Conservation (phyloP, 345 rosid genomes). For the Gossypium turneri region DNA sequence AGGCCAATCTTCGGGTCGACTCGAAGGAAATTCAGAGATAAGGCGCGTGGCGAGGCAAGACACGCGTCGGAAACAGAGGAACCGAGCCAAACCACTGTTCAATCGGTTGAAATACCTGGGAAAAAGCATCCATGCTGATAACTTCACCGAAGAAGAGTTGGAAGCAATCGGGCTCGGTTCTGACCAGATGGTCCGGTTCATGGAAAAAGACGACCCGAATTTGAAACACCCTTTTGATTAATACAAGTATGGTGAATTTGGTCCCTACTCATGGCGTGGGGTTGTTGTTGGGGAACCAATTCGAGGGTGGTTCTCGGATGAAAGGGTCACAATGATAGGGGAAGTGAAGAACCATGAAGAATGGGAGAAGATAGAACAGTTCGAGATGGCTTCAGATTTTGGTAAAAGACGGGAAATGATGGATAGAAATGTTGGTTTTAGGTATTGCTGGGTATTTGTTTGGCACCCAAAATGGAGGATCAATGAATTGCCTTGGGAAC, state of each 20-base stretch:
- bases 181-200: constrained; percentile 84
- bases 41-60: constrained; percentile 48
- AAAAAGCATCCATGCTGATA: constrained; percentile 55
- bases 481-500: constrained; percentile 79
- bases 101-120: constrained; percentile 59
- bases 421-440: constrained; percentile 67
- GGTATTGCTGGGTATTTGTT: constrained; percentile 83
- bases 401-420: constrained; percentile 46
- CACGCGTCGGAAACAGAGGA: constrained; percentile 37
- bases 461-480: constrained; percentile 91
- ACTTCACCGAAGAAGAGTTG: constrained; percentile 76
- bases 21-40: constrained; percentile 46
- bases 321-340: constrained; percentile 59
- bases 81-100: constrained; percentile 59
- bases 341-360: constrained; percentile 70
- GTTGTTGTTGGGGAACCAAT: constrained; percentile 88
- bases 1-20: constrained; percentile 51
- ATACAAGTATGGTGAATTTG: constrained; percentile 91
- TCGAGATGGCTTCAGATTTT: constrained; percentile 64
- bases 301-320: constrained; percentile 72
- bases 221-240: constrained; percentile 81
- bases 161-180: constrained; percentile 80
- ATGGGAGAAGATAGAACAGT: constrained; percentile 82
- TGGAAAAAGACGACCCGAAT: constrained; percentile 87
- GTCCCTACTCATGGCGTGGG: constrained; percentile 96